These are phyloP conservation scores for Tetrahymena elliotti DNA, from an alignment of 73 alveolate genomes.

Conservation along the genomic window DNA sequence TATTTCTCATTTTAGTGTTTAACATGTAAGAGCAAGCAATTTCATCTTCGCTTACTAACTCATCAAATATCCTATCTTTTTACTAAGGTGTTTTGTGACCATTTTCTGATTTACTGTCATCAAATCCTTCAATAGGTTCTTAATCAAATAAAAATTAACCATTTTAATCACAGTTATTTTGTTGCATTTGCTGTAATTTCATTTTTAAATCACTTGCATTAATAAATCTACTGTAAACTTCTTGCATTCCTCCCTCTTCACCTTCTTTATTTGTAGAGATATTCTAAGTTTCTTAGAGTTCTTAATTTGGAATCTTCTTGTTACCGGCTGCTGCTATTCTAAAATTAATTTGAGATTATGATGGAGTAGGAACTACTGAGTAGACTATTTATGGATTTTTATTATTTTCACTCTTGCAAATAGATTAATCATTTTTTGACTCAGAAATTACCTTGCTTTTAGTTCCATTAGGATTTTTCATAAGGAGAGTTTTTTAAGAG, in stretches of 20 bases:
- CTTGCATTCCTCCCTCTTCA: background rate
- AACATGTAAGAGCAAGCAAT: background rate
- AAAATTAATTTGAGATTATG: background rate
- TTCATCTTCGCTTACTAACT: background rate
- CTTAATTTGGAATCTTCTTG: background rate
- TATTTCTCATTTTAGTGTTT: background rate
- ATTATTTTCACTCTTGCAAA: background rate
- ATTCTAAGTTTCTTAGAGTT: background rate
- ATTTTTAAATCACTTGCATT: background rate
- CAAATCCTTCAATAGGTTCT: background rate
- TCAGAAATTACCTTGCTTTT: background rate
- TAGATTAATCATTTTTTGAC: background rate
- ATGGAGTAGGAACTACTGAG: background rate
- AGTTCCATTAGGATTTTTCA: background rate
- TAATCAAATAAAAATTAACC: background rate
- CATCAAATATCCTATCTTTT: background rate
- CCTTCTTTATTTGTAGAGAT: background rate
- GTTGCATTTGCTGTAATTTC: background rate
- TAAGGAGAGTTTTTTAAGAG: background rate
- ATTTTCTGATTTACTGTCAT: background rate
- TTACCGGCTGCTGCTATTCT: background rate
- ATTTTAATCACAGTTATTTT: background rate
- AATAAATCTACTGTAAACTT: background rate
- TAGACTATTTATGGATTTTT: background rate
- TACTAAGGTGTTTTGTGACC: background rate